Percentiles rank a stretch among this genome's conserved stretches.
These are phyloP conservation scores for Canavalia ensiformis DNA, from an alignment of 306 rosid species.

Conservation along the genomic window DNA sequence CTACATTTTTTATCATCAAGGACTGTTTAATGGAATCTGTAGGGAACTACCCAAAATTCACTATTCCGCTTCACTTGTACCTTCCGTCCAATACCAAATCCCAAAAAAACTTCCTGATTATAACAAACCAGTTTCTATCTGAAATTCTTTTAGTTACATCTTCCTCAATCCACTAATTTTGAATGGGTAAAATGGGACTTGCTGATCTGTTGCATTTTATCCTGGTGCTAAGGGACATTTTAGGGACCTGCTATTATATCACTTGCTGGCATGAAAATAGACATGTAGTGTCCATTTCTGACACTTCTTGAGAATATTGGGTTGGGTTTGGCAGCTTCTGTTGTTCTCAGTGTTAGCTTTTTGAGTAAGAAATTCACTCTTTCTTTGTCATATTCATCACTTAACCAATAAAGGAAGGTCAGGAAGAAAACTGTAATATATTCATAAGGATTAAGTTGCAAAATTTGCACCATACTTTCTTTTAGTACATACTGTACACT, in stretches of 20 bases:
- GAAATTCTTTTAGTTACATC: neutral
- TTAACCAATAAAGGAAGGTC: neutral
- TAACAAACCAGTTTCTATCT: neutral
- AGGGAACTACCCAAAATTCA: constrained; percentile 17
- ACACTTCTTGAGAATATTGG: constrained; percentile 13
- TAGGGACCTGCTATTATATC: constrained; percentile 8
- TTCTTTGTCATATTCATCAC: constrained; percentile 8
- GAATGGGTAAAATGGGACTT: neutral
- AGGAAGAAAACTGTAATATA: constrained; percentile 1
- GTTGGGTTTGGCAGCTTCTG: neutral
- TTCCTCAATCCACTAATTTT: constrained; percentile 26
- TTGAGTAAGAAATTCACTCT: neutral
- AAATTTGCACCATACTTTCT: neutral
- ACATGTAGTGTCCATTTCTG: neutral
- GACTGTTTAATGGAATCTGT: constrained; percentile 11
- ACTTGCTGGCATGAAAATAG: constrained; percentile 28
- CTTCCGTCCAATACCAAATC: constrained; percentile 2
- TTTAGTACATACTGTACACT: neutral
- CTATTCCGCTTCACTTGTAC: neutral
- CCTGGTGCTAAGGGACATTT: neutral
- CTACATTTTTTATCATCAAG: neutral
- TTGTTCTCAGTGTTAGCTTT: constrained; percentile 25
- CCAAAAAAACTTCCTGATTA: neutral
- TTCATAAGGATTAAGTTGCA: constrained; percentile 8
- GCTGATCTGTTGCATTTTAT: constrained; percentile 9